Evolutionary conservation across 2,329 filamentous ascomycete genomes (phyloP), one percentile per base, ranked within the genome.

Genomic region (Sporothrix luriei): DNA sequence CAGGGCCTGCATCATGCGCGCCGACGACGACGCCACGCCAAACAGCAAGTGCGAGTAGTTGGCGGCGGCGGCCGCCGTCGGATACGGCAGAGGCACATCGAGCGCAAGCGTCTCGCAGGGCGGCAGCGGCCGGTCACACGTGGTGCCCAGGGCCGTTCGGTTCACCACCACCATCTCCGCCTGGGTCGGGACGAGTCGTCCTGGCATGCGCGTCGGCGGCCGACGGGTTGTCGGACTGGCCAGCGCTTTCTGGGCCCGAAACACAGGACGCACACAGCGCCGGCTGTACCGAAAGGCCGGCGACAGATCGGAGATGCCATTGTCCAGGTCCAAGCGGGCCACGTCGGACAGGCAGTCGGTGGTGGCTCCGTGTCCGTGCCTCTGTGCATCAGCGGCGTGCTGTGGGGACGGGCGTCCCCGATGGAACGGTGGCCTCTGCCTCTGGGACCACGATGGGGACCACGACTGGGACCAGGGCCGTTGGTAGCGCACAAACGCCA

Each of bases 41-140:
- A 89, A 88, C 69, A 86, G 77, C 57, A 88, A 80, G 66, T 87
- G 81, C 0, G 80, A 78, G 72, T 85, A 85, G 10, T 79, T 79
- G 51, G 26, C 14, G 40, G 77, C 74, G 40, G 77, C 74, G 40
- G 75, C 74, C 0, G 52, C 4, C 16, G 29, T 40, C 7, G 82
- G 81, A 65, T 82, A 82, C 0, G 82, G 79, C 0, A 74, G 73
- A 0, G 85, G 82, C 0, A 88, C 84, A 3, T 79, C 74, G 7
- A 88, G 75, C 0, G 78, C 74, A 21, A 88, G 76, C 1, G 82
- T 79, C 14, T 85, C 80, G 72, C 82, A 80, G 2, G 76, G 3
- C 77, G 71, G 49, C 10, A n/a, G 49, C 14, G 64, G 33, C 14
- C 48, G 48, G 10, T 14, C 48, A 43, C 64, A 66, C 13, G 48